Percentiles rank a stretch among this genome's conserved stretches.
Conservation (phyloP, 768 basidiomycete genomes). For the Tubosaeta sp. region DNA sequence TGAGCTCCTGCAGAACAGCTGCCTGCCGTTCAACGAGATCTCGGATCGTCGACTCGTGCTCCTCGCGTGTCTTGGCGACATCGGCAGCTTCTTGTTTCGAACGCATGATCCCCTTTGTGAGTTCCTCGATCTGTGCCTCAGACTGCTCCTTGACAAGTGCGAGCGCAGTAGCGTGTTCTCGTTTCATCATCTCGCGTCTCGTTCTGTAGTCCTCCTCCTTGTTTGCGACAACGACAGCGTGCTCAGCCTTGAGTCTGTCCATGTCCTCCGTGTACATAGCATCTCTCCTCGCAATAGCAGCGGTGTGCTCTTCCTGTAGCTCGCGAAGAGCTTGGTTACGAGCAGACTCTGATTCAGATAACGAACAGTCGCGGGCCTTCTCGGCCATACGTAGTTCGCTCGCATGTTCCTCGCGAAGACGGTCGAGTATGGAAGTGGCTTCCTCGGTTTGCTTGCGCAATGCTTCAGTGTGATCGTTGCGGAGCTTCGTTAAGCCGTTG, state of each 20-base stretch:
- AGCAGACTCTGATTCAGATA: slow-evolving; percentile 71
- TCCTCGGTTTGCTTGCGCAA: slow-evolving; percentile 61
- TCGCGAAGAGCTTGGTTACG: slow-evolving; percentile 56
- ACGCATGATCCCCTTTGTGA: slow-evolving; percentile 53
- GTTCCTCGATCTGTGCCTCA: slow-evolving; percentile 50
- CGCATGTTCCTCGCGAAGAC: slow-evolving; percentile 73
- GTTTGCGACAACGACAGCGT: slow-evolving; percentile 46
- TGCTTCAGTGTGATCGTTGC: slow-evolving; percentile 63
- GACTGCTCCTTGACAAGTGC: slow-evolving; percentile 31
- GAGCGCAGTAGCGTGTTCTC: slow-evolving; percentile 33
- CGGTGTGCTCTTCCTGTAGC: slow-evolving; percentile 69
- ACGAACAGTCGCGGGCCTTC: slow-evolving; percentile 66
- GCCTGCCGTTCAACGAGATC: slow-evolving; percentile 54
- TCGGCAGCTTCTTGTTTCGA: slow-evolving; percentile 44
- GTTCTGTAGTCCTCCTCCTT: slow-evolving; percentile 58
- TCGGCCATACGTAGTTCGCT: slow-evolving; percentile 70
- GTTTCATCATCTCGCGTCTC: slow-evolving; percentile 29
- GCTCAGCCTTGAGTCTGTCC: slow-evolving; percentile 61
- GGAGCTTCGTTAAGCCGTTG: slow-evolving; percentile 72
- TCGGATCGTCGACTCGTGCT: slow-evolving; percentile 46
- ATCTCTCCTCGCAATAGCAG: slow-evolving; percentile 65
- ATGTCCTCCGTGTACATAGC: slow-evolving; percentile 59
- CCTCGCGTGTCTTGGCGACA: slow-evolving; percentile 37
- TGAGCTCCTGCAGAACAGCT: slow-evolving; percentile 48
- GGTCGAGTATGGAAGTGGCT: slow-evolving; percentile 56